Evolutionary conservation across 208 protist species (phyloP).

Genomic region (Trichomonas tenax): DNA sequence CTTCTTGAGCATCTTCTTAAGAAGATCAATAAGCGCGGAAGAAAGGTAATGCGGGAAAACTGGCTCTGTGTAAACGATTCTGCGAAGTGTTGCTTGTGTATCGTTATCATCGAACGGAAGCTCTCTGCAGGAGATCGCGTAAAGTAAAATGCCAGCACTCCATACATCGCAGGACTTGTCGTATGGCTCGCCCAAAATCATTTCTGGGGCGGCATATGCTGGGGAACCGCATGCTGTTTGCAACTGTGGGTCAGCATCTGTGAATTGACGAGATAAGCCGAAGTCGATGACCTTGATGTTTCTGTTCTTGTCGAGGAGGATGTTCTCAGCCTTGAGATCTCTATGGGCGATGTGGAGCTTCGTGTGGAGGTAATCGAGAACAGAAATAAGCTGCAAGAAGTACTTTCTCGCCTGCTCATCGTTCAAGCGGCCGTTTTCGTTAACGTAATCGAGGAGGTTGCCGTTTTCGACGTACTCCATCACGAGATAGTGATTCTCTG

Average conservation of each 20-base stretch:
- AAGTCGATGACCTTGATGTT: neutral
- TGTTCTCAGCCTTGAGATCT: neutral
- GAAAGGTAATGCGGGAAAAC: neutral
- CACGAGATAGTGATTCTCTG: neutral
- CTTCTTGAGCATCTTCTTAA: neutral
- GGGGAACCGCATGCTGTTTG: constrained; percentile 16
- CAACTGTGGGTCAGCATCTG: neutral
- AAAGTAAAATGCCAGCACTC: constrained; percentile 21
- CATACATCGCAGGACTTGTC: neutral
- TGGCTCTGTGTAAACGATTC: neutral
- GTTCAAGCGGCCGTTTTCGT: neutral
- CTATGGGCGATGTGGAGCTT: neutral
- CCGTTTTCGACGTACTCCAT: neutral
- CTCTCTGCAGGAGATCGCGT: neutral
- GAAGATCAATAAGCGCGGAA: neutral
- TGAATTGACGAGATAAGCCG: neutral
- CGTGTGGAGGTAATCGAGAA: neutral
- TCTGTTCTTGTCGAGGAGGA: neutral
- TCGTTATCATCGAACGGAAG: constrained; percentile 5
- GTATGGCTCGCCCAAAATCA: neutral
- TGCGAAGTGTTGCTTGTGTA: neutral
- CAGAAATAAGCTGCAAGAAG: neutral
- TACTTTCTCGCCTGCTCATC: neutral
- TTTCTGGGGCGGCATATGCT: constrained; percentile 20
- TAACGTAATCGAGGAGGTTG: neutral